Evolutionary conservation across 495 filamentous ascomycete genomes (phyloP).

Genomic region (Aspergillus leporis): DNA sequence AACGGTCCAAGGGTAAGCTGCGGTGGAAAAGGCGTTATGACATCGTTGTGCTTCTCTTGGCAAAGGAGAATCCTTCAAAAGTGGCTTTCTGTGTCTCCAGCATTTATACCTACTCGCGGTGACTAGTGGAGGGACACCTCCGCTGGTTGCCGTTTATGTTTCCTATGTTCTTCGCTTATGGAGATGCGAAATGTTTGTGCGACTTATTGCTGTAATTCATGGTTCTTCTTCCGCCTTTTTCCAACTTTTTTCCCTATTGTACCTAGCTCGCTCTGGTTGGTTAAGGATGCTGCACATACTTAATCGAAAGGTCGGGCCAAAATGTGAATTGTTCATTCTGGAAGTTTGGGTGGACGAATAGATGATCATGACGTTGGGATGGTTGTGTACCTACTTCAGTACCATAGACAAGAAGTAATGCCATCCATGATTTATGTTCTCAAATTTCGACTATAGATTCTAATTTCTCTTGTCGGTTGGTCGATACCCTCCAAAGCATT

Average conservation of each 20-base stretch:
- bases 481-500: not conserved
- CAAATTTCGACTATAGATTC: not conserved
- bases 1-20: conserved; percentile 36
- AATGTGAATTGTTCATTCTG: conserved; percentile 45
- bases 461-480: not conserved
- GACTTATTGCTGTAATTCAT: conserved; percentile 44
- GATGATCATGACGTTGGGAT: conserved; percentile 28
- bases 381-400: conserved; percentile 34
- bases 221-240: conserved; percentile 36
- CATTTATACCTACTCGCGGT: conserved; percentile 36
- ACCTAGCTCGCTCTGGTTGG: conserved; percentile 45
- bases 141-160: conserved; percentile 46
- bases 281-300: conserved; percentile 45
- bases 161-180: conserved; percentile 43
- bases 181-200: conserved; percentile 48
- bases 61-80: conserved; percentile 39
- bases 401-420: conserved; percentile 37
- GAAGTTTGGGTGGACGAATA: conserved; percentile 27
- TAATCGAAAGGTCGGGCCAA: conserved; percentile 45
- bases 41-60: conserved; percentile 33
- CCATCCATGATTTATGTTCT: conserved; percentile 28
- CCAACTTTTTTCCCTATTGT: conserved; percentile 34
- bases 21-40: conserved; percentile 32
- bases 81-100: conserved; percentile 50
- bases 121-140: conserved; percentile 15